Base-by-base conservation (phyloP, 192 early-diverging fungal genomes). In the Backusella macrospora region DNA sequence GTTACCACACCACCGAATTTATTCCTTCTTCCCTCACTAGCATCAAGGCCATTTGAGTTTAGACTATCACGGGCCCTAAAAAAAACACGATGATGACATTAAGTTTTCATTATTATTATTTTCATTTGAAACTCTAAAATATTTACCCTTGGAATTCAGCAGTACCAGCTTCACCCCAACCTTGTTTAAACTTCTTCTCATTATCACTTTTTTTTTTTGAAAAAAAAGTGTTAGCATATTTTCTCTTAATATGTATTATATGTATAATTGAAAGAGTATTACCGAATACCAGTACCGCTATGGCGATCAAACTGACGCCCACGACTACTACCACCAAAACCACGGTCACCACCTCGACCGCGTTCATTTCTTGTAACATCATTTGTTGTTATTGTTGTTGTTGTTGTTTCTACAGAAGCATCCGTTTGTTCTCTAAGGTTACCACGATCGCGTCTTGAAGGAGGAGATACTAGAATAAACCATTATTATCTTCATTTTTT, bases 151-250 rank as follows among this genome's bases (percentile, higher is more conserved):
- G 84, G 52, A 81, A 82, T 77, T 91, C 86, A 71, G 88, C 79
- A 68, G 82, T 80, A 42, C 84, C 76, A 29, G 90, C 73, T 66
- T 92, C 83, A 21, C 94, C 92, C 93, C 93, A 94, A 37, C 88
- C 89, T 78, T 90, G 89, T 74, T 86, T 90, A 79, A 92, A 90
- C 85, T 98, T 98, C 89, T 98, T 98, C 44, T 92, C 91, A 62
- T 89, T 91, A 79, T 95, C 95, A 63, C 82, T 82, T 9, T 46
- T 46, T 14, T 46, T 14, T 59, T 65, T 48, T n/a, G n/a, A 21
- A 18, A 43, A 18, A 66, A 37, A 65, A 65, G 15, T 10, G 37
- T 26, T 9, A 14, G 14, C 40, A 43, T 18, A 7, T 38, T 43
- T 10, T 18, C n/a, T 44, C 0, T 23, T 15, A 34, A 34, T 34